These are phyloP conservation scores for Picea sitchensis DNA, from an alignment of 75 land plant genomes.

Conservation along the genomic window DNA sequence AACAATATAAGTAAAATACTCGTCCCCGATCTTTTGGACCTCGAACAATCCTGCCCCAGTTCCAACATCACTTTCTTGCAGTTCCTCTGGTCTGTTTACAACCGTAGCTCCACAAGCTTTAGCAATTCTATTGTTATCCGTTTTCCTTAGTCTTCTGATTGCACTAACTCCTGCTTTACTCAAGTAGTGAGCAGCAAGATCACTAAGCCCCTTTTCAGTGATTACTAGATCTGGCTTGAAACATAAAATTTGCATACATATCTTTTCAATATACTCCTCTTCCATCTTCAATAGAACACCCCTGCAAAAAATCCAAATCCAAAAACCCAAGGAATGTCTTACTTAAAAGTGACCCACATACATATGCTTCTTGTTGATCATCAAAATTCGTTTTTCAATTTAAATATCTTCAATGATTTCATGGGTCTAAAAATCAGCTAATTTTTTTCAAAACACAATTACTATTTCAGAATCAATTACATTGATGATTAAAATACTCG, in stretches of 20 bases:
- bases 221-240: slow-evolving; percentile 95
- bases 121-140: slow-evolving; percentile 94
- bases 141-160: slow-evolving; percentile 81
- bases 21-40: slow-evolving; percentile 93
- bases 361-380: neutral
- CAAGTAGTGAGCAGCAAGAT: slow-evolving; percentile 86
- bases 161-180: slow-evolving; percentile 92
- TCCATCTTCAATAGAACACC: slow-evolving; percentile 80
- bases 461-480: no score
- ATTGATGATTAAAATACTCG: no score
- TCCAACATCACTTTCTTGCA: slow-evolving; percentile 95
- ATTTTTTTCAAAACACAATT: neutral
- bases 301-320: slow-evolving; percentile 22
- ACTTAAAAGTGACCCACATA: neutral
- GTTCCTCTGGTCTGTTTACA: slow-evolving; percentile 94
- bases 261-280: slow-evolving; percentile 82
- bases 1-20: slow-evolving; percentile 81
- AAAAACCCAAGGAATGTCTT: neutral
- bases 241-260: slow-evolving; percentile 76
- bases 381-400: neutral
- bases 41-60: slow-evolving; percentile 96
- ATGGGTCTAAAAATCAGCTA: neutral
- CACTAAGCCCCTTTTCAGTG: slow-evolving; percentile 92
- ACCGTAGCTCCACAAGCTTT: slow-evolving; percentile 94
- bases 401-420: neutral